These are phyloP conservation scores for Hypoxylon intermedium DNA, from an alignment of 495 filamentous ascomycete genomes.

Conservation along the genomic window DNA sequence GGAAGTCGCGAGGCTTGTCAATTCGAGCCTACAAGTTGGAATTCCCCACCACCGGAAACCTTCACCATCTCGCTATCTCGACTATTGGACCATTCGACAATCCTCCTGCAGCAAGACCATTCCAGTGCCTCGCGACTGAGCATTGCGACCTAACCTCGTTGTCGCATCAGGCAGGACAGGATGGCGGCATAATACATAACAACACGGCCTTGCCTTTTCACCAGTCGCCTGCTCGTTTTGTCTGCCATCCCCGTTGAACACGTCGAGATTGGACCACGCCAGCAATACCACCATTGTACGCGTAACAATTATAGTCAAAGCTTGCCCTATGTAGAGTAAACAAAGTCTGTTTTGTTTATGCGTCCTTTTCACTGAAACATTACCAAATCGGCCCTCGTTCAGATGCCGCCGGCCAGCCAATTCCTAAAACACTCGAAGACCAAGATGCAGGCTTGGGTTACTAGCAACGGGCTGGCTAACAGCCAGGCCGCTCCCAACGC, in stretches of 20 bases:
- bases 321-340: slow-evolving; percentile 36
- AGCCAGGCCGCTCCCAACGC: slow-evolving; percentile 34
- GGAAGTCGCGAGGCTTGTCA: slow-evolving; percentile 33
- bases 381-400: slow-evolving; percentile 30
- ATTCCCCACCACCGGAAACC: background rate
- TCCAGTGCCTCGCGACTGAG: slow-evolving; percentile 6
- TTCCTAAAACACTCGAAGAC: slow-evolving; percentile 44
- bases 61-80: slow-evolving; percentile 21
- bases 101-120: slow-evolving; percentile 21
- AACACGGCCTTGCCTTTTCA: slow-evolving; percentile 26
- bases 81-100: slow-evolving; percentile 29
- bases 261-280: slow-evolving; percentile 38
- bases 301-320: slow-evolving; percentile 28
- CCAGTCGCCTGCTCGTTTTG: slow-evolving; percentile 16
- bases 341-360: slow-evolving; percentile 36
- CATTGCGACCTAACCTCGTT: slow-evolving; percentile 42
- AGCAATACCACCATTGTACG: slow-evolving; percentile 26
- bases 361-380: slow-evolving; percentile 28
- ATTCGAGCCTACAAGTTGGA: background rate
- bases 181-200: slow-evolving; percentile 41
- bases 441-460: slow-evolving; percentile 46
- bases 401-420: slow-evolving; percentile 42
- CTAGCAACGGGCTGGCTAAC: slow-evolving; percentile 32
- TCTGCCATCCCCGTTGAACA: slow-evolving; percentile 31
- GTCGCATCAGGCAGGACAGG: slow-evolving; percentile 40